Conservation (phyloP, 2,329 filamentous ascomycete genomes). For the Pezicula carpinea region DNA sequence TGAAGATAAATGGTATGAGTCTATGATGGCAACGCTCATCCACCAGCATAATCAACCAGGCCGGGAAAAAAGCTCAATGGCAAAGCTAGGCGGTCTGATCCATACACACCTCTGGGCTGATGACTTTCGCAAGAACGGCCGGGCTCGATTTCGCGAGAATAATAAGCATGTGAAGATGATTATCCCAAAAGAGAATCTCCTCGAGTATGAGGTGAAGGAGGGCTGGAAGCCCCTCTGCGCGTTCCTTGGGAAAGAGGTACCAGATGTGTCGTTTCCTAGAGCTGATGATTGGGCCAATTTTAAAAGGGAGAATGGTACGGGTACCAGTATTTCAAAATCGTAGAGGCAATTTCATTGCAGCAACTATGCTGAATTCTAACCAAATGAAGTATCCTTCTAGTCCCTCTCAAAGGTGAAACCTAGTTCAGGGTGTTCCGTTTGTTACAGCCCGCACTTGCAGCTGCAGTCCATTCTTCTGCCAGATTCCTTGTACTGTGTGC, state of each 20-base stretch:
- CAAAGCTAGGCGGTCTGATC: background rate
- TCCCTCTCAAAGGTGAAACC: no score
- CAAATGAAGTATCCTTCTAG: no score
- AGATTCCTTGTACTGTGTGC: no score
- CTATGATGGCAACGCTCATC: conserved; percentile 9
- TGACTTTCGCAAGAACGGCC: conserved; percentile 5
- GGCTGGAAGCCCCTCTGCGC: conserved; percentile 15
- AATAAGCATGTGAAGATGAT: conserved; percentile 8
- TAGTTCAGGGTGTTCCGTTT: no score
- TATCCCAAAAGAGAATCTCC: background rate
- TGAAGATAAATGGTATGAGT: conserved; percentile 11
- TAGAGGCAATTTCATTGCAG: no score
- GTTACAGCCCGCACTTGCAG: no score
- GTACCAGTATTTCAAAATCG: no score
- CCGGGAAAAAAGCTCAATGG: background rate
- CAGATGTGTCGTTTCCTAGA: conserved; percentile 4
- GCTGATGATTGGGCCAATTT: conserved; percentile 2
- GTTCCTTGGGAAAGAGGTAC: conserved; percentile 14
- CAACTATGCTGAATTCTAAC: no score
- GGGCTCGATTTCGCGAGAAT: conserved; percentile 5
- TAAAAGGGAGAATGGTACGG: conserved; percentile 14
- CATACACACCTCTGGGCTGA: conserved; percentile 6
- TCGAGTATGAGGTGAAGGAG: conserved; percentile 13
- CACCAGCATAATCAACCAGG: background rate
- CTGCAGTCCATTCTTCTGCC: no score